Base-by-base conservation (phyloP, 2,329 filamentous ascomycete genomes). In the Venturia oleaginea region DNA sequence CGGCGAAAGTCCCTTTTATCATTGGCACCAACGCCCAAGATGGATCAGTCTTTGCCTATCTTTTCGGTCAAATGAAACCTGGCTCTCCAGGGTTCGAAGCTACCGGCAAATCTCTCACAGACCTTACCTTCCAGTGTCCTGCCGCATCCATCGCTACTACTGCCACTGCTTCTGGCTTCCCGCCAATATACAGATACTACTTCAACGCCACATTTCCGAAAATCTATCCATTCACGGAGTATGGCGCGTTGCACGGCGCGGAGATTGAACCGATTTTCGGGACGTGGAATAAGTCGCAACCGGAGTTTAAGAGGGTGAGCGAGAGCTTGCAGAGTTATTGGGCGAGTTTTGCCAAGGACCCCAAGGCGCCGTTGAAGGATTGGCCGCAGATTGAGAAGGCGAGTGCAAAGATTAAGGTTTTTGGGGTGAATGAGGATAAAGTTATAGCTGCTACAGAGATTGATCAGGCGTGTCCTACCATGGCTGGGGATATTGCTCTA, bases 201-300 rank as follows among this genome's bases (percentile, higher is more conserved):
- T 74, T 68, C 63, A 73, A 73, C 61, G 70, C 69, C 2, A 70
- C 68, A 11, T 74, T 74, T 59, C 67, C 71, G 2, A 71, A 72
- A 38, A 67, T 65, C 4, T 59, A 69, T 55, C 48, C 65, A 22
- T 67, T 68, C 61, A 63, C 66, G 5, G 68, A 67, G 10, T 67
- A 63, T 8, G 72, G 73, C 2, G 74, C 71, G 2, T 77, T 72
- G 54, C 75, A 77, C 60, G 65, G 65, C 19, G 68, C 69, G 4
- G 75, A 77, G 48, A 71, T 76, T 13, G 61, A 34, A 15, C 54
- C 30, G 15, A 32, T 65, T 11, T 65, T 65, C n/a, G 61, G 64
- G 15, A 65, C 64, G 30, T 65, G 42, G 10, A 24, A 62, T 8
- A 30, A 10, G 3, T 38, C 30, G 11, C 11, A 11, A 8, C 1